These are phyloP conservation scores for Scheffersomyces coipomensis DNA, from an alignment of 805 yeast species.

Conservation along the genomic window DNA sequence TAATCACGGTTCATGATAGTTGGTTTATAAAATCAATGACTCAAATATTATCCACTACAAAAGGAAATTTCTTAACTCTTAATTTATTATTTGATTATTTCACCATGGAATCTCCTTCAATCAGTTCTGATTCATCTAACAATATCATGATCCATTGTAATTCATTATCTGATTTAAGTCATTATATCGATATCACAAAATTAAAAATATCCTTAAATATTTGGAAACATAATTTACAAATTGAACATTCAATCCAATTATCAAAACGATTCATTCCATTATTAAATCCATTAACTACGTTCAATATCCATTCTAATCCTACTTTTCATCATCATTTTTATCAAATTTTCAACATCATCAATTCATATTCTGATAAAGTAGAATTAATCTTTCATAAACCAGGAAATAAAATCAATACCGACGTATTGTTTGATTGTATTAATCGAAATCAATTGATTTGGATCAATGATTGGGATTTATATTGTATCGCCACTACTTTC, in stretches of 20 bases:
- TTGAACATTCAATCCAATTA: conserved; percentile 25
- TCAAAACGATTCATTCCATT: conserved; percentile 17
- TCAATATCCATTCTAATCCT: conserved; percentile 16
- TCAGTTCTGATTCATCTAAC: background rate
- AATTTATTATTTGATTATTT: conserved; percentile 26
- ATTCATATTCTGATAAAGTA: conserved; percentile 38
- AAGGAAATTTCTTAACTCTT: conserved; percentile 23
- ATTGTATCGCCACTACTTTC: conserved; percentile 46
- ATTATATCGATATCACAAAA: conserved; percentile 68
- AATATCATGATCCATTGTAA: conserved; percentile 40
- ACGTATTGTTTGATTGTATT: conserved; percentile 48
- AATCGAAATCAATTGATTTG: conserved; percentile 53
- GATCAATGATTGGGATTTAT: conserved; percentile 57
- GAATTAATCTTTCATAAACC: conserved; percentile 56
- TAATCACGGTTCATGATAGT: conserved; percentile 84
- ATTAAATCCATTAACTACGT: conserved; percentile 17
- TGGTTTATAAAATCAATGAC: conserved; percentile 83
- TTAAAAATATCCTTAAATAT: conserved; percentile 75
- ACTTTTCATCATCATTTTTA: conserved; percentile 42
- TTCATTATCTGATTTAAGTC: conserved; percentile 53
- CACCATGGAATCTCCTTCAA: conserved; percentile 8
- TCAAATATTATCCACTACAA: conserved; percentile 60
- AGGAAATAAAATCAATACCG: conserved; percentile 48
- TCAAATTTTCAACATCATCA: conserved; percentile 50
- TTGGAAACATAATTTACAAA: conserved; percentile 63